These are phyloP conservation scores for Cordyceps pruinosa DNA, from an alignment of 2,329 filamentous ascomycete genomes.

Conservation along the genomic window DNA sequence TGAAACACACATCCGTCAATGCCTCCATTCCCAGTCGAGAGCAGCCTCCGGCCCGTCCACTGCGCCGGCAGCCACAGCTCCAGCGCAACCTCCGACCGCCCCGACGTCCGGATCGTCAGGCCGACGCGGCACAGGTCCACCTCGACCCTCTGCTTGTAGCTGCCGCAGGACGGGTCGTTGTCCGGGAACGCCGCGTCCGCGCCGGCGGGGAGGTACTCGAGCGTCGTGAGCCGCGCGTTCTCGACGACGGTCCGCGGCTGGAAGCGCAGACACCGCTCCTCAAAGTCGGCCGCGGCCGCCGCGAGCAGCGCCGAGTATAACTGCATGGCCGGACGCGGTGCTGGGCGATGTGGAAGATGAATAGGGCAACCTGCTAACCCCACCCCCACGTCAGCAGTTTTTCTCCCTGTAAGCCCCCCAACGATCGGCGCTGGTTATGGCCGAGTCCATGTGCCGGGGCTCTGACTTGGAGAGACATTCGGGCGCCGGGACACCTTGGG, in stretches of 20 bases:
- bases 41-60: slow-evolving; percentile 37
- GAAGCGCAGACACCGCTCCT: neutral
- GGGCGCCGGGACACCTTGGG: no score
- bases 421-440: neutral
- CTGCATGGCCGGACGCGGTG: neutral
- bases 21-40: slow-evolving; percentile 43
- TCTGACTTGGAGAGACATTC: no score
- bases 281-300: neutral
- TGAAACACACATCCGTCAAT: slow-evolving; percentile 35
- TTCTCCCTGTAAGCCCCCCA: no score
- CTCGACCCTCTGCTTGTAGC: slow-evolving; percentile 16
- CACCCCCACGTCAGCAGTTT: neutral
- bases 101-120: slow-evolving; percentile 22
- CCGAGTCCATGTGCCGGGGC: neutral
- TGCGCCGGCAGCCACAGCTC: slow-evolving; percentile 41
- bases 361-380: neutral
- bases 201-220: slow-evolving; percentile 11
- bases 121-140: slow-evolving; percentile 18
- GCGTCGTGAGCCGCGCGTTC: neutral
- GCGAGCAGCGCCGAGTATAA: neutral
- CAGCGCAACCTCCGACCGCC: slow-evolving; percentile 36
- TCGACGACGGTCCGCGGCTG: neutral
- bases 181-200: slow-evolving; percentile 25
- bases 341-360: neutral
- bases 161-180: slow-evolving; percentile 31